A percentile compares a stretch with the other conserved stretches of the same genome.
phyloP scores from a whole-genome alignment of 2,329 filamentous ascomycete species.

The Aureobasidium sp. region DNA sequence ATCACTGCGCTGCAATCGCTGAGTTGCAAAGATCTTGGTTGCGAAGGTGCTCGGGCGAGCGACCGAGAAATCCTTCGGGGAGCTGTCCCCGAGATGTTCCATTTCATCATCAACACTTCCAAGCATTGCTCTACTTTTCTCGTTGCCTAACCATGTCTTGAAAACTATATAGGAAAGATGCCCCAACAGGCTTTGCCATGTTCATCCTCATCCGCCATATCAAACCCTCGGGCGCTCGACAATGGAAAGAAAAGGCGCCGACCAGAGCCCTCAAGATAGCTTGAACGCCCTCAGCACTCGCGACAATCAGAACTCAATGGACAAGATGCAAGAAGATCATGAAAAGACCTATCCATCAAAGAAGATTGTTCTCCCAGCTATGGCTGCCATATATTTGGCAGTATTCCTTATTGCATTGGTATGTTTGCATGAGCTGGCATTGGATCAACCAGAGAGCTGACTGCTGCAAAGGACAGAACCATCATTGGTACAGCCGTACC shows the following conservation, averaged over 20 bases:
- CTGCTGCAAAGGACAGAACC: slow-evolving; percentile 18
- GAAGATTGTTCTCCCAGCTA: slow-evolving; percentile 30
- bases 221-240: not conserved
- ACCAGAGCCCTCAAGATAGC: not conserved
- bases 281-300: not conserved
- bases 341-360: slow-evolving; percentile 24
- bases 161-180: not conserved
- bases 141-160: not conserved
- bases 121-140: not conserved
- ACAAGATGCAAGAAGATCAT: not conserved
- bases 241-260: not conserved
- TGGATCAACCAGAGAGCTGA: not conserved
- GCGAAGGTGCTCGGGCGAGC: not conserved
- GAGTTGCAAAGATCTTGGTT: not conserved
- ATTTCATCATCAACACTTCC: not conserved
- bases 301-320: not conserved
- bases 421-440: not conserved
- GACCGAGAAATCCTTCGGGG: not conserved
- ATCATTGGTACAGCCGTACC: slow-evolving; percentile 43
- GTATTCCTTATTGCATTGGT: slow-evolving; percentile 36
- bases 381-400: slow-evolving; percentile 32
- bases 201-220: not conserved
- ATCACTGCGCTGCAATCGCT: not conserved
- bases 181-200: too few species aligned
- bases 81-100: not conserved